phyloP scores from a whole-genome alignment of 768 basidiomycete species.

The Tulasnella sp. region DNA sequence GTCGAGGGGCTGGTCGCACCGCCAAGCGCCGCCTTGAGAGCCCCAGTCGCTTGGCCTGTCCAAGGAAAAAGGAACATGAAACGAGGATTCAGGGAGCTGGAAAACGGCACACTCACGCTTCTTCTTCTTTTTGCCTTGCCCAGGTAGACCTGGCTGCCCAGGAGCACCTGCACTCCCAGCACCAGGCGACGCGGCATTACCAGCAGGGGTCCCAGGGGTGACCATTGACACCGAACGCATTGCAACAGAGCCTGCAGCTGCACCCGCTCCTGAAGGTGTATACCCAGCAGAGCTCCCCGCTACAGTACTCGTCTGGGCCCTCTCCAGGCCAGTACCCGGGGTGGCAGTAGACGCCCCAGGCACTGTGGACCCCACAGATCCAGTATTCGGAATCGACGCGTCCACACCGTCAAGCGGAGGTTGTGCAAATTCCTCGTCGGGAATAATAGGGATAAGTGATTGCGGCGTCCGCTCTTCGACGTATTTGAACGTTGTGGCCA shows the following conservation, averaged over 20 bases:
- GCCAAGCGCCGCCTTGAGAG: constrained; percentile 17
- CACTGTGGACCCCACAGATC: neutral
- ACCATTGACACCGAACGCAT: constrained; percentile 13
- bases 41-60: constrained; percentile 22
- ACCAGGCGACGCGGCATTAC: constrained; percentile 21
- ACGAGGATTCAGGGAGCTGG: neutral
- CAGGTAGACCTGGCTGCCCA: constrained; percentile 26
- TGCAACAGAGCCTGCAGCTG: neutral
- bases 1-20: neutral
- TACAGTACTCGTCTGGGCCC: constrained; percentile 22
- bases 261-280: constrained; percentile 16
- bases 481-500: constrained; percentile 27
- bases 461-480: neutral
- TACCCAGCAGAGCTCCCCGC: constrained; percentile 17
- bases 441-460: constrained; percentile 16
- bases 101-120: constrained; percentile 24
- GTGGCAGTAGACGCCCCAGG: constrained; percentile 6
- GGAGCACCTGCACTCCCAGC: constrained; percentile 11
- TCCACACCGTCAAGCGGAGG: neutral
- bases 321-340: neutral
- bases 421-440: constrained; percentile 1
- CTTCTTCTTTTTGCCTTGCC: constrained; percentile 34
- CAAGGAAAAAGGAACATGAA: neutral
- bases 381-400: neutral
- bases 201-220: constrained; percentile 19